phyloP scores from a whole-genome alignment of 345 rosid species.

The Reutealis trisperma region DNA sequence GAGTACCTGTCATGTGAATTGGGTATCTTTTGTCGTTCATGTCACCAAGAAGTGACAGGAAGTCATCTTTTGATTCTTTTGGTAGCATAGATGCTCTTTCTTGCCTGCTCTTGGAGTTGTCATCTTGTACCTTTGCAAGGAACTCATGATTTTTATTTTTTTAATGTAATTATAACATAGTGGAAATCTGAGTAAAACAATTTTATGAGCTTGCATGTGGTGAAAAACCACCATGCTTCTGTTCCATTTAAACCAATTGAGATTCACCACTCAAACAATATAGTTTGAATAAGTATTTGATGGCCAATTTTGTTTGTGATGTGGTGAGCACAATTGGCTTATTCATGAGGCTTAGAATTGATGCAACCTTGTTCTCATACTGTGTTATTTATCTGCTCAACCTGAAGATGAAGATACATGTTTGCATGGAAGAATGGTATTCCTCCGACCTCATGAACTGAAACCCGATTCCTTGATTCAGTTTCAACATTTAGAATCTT shows the following conservation, averaged over 20 bases:
- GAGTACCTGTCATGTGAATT: conserved; percentile 57
- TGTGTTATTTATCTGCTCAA: conserved; percentile 45
- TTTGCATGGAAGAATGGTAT: conserved; percentile 67
- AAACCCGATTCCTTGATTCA: conserved; percentile 52
- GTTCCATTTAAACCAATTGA: neutral
- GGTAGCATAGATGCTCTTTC: conserved; percentile 47
- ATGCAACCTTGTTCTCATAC: neutral
- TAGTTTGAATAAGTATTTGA: neutral
- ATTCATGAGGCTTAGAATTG: neutral
- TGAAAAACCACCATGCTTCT: conserved; percentile 1
- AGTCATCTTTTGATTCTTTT: conserved; percentile 46
- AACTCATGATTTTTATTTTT: conserved; percentile 10
- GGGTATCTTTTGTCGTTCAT: conserved; percentile 43
- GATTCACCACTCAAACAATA: neutral
- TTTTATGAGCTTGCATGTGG: conserved; percentile 1
- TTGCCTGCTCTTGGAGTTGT: conserved; percentile 50
- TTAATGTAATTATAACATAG: conserved; percentile 9
- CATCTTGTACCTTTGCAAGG: conserved; percentile 43
- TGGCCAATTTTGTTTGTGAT: neutral
- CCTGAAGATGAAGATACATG: conserved; percentile 61
- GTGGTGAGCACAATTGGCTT: neutral
- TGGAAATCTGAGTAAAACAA: neutral
- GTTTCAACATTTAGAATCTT: conserved; percentile 53
- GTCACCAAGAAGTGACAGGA: conserved; percentile 57
- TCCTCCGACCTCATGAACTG: conserved; percentile 43